A percentile compares a stretch with the other conserved stretches of the same genome.
Conservation (phyloP, 202 grass and related monocot genomes). For the Digitaria exilis region DNA sequence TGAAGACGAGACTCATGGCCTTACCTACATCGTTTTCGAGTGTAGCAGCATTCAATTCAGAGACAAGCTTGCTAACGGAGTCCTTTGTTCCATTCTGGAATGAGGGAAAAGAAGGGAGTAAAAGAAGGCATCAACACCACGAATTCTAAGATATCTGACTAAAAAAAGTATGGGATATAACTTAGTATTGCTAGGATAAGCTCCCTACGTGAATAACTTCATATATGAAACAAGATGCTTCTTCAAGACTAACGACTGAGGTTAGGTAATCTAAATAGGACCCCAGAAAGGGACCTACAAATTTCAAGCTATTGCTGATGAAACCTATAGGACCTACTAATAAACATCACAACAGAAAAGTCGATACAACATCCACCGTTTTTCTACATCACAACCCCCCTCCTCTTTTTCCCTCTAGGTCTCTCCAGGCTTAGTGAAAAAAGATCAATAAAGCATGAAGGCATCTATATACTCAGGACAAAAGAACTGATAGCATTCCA, state of each 20-base stretch:
- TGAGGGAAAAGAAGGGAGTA: conserved; percentile 4
- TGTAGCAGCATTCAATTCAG: conserved; percentile 88
- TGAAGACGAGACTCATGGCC: conserved; percentile 31
- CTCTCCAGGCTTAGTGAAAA: neutral
- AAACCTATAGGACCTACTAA: neutral
- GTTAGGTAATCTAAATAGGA: neutral
- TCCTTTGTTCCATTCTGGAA: conserved; percentile 92
- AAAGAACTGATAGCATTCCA: neutral
- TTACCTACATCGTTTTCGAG: conserved; percentile 96
- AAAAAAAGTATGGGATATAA: neutral
- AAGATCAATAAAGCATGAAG: neutral
- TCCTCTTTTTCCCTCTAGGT: no score
- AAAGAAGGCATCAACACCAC: neutral
- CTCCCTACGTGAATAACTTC: neutral
- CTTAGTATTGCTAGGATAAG: conserved; percentile 13
- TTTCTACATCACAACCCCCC: neutral
- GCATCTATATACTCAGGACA: neutral
- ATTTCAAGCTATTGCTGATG: conserved; percentile 3
- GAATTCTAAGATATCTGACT: neutral
- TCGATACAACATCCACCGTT: neutral
- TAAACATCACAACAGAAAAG: neutral
- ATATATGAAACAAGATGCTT: neutral
- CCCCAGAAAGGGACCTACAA: neutral
- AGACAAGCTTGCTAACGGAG: conserved; percentile 89
- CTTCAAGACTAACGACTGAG: neutral